Evolutionary conservation across 176 grass and related monocot genomes (phyloP), one percentile per base, ranked within the genome.

Genomic region (Eragrostis curvula): DNA sequence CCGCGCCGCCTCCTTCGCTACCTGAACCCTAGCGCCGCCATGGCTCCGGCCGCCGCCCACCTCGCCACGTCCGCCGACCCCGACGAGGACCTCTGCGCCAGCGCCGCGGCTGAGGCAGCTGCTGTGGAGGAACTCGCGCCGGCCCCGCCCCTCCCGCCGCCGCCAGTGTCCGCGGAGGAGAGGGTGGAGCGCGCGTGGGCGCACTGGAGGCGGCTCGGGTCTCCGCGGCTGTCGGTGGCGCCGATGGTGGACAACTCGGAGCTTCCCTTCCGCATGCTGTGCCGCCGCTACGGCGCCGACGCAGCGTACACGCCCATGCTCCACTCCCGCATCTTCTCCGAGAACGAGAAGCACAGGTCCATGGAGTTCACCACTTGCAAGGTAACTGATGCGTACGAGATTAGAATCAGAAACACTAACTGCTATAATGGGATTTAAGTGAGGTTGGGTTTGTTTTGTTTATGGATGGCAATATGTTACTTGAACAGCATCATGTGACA

Each of bases 211-310:
- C 84, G 83, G 63, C 78, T 99, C 66, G 91, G 93, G 0, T 67
- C 93, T 29, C 96, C 96, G 18, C 72, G 64, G 36, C 58, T 99
- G 72, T 6, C 90, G 7, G 93, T 99, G 45, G 96, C 96, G 3
- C 96, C 96, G 42, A 96, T 99, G 96, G 96, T 99, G 77, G 96
- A 99, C 76, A 99, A 96, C 83, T 99, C 96, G 3, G 93, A 99
- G 83, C 89, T 99, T 1, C 93, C 96, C 59, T 99, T 99, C 80
- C 88, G 96, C 85, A 96, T 99, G 96, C 87, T 96, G 5, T 99
- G 93, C 85, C 82, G 93, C 79, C 94, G 88, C 68, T 99, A 99
- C 66, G 96, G 96, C 52, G 93, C 93, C 18, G 77, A 82, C 52
- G 96, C 88, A 5, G 96, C 93, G 0, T 99, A 99, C 86, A 99